Base-by-base conservation (phyloP, 495 filamentous ascomycete species). In the Neurospora sp. region DNA sequence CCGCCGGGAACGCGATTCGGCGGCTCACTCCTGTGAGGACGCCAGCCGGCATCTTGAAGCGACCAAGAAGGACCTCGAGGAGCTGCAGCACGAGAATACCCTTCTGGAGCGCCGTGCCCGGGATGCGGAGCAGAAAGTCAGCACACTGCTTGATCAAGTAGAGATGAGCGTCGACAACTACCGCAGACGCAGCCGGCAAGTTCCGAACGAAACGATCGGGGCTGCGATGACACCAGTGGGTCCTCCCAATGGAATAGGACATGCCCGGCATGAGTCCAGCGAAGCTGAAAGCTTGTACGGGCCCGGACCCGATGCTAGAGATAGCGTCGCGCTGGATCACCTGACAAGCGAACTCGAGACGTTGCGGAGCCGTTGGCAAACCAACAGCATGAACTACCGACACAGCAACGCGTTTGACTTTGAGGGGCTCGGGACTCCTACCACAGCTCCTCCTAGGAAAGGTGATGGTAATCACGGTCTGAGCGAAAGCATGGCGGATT, bases 161-260 rank as follows among this genome's bases (percentile, higher is more conserved):
- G 94, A 94, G 78, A 88, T 88, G 16, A 96, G 93, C 3, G 96
- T 99, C 18, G 94, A 95, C 80, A 96, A 95, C 77, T 98, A 97
- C 81, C 92, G 96, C 65, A 91, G 96, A 68, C 94, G 84, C 72
- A 81, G 83, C 76, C 78, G 83, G 69, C 79, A 79, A 71, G 75
- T 73, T n/a, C 77, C 79, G 2, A 82, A 70, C 70, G 80, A 81
- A 20, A 74, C 74, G 27, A 70, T 73, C 46, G 72, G 71, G 35
- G 3, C 73, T 16, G 68, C 53, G 31, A 70, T 27, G 38, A 18
- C 53, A 14, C 27, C 53, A 31, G 37, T 40, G 5, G 27, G 42
- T 40, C 35, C 41, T 4, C 8, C 48, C n/a, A 71, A 68, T 42
- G 78, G 76, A 35, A 73, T 80, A 39, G 84, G 84, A 27, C 85